Percentiles rank a stretch among this genome's conserved stretches.
Evolutionary conservation across 805 yeast species (phyloP).

Genomic region (Starmerella ratchasimensis): DNA sequence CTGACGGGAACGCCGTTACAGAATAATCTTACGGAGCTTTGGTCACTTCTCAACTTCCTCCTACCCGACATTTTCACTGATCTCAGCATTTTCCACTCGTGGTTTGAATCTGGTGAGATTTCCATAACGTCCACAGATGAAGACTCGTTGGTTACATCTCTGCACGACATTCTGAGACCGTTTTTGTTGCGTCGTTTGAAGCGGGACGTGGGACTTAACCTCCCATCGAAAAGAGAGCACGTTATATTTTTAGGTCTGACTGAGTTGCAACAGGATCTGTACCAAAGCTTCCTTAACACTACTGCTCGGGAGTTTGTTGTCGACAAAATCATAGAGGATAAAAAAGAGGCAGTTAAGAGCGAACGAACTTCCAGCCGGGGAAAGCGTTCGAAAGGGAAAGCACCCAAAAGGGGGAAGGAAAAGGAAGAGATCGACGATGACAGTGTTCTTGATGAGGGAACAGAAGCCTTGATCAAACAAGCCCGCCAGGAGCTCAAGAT

Average conservation of each 20-base stretch:
- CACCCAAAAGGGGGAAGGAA: background rate
- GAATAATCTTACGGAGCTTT: conserved; percentile 75
- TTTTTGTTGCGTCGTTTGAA: conserved; percentile 74
- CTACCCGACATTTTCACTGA: conserved; percentile 89
- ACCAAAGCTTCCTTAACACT: conserved; percentile 34
- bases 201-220: conserved; percentile 46
- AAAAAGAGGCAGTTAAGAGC: conserved; percentile 8
- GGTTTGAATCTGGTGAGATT: conserved; percentile 62
- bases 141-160: conserved; percentile 50
- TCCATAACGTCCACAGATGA: conserved; percentile 45
- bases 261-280: conserved; percentile 47
- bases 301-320: conserved; percentile 26
- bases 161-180: conserved; percentile 82
- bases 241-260: conserved; percentile 61
- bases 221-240: conserved; percentile 87
- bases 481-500: conserved; percentile 32
- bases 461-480: conserved; percentile 20
- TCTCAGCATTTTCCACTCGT: conserved; percentile 73
- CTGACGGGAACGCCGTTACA: conserved; percentile 96
- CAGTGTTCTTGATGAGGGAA: conserved; percentile 19
- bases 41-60: conserved; percentile 84
- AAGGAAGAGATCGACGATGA: background rate
- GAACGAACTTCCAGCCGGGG: background rate
- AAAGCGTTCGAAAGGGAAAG: background rate
- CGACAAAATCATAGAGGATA: conserved; percentile 18